A percentile compares a stretch with the other conserved stretches of the same genome.
These are phyloP conservation scores for Aspergillus olivimuriae DNA, from an alignment of 495 filamentous ascomycete genomes.

Conservation along the genomic window DNA sequence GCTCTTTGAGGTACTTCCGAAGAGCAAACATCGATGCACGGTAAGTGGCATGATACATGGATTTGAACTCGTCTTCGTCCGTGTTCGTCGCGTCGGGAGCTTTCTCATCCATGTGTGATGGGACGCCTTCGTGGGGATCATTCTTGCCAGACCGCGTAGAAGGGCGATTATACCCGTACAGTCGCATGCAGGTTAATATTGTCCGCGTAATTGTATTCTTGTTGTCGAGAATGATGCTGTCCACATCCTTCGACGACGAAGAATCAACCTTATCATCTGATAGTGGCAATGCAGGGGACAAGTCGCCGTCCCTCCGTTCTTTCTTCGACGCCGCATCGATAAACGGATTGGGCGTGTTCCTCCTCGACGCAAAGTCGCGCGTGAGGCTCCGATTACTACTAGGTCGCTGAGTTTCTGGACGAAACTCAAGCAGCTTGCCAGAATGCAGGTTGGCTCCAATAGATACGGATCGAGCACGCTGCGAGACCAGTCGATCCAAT, in stretches of 20 bases:
- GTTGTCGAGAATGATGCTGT: slow-evolving; percentile 34
- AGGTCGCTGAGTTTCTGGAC: slow-evolving; percentile 13
- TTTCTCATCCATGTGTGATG: slow-evolving; percentile 7
- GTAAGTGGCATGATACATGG: slow-evolving; percentile 60
- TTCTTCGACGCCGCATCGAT: slow-evolving; percentile 16
- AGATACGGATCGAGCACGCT: slow-evolving; percentile 33
- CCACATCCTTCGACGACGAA: slow-evolving; percentile 22
- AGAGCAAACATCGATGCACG: slow-evolving; percentile 55
- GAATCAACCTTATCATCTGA: slow-evolving; percentile 13
- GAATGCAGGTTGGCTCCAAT: slow-evolving; percentile 28
- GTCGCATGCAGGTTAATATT: slow-evolving; percentile 57
- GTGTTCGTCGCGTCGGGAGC: slow-evolving; percentile 10
- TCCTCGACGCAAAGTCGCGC: slow-evolving; percentile 10
- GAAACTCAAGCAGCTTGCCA: slow-evolving; percentile 14
- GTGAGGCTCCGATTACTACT: slow-evolving; percentile 15
- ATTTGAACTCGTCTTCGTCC: slow-evolving; percentile 57
- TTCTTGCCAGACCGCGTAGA: slow-evolving; percentile 19
- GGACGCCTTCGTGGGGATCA: slow-evolving; percentile 15
- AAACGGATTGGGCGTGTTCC: slow-evolving; percentile 23
- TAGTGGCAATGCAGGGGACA: slow-evolving; percentile 13
- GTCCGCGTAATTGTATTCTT: slow-evolving; percentile 41
- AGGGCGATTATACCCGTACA: slow-evolving; percentile 53
- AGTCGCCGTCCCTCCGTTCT: slow-evolving; percentile 10
- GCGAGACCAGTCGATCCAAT: slow-evolving; percentile 26
- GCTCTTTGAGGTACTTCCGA: slow-evolving; percentile 39